These are phyloP conservation scores for Neurospora cerealis DNA, from an alignment of 495 filamentous ascomycete genomes.

Conservation along the genomic window DNA sequence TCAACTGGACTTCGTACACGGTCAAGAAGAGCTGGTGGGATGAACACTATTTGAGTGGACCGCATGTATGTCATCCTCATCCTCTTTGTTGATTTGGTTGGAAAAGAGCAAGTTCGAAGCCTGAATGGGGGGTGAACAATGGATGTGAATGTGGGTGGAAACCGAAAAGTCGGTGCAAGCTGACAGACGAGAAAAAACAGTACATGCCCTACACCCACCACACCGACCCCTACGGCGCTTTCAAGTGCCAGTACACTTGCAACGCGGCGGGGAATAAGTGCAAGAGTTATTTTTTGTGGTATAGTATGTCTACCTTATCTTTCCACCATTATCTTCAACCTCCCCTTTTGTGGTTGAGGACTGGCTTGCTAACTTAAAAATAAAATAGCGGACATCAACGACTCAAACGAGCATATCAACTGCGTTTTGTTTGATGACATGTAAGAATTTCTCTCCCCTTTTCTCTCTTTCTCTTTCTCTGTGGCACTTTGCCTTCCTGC, in stretches of 20 bases:
- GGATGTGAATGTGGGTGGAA: too few species aligned
- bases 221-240: constrained; percentile 17
- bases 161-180: background rate
- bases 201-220: constrained; percentile 9
- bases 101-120: too few species aligned
- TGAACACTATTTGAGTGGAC: constrained; percentile 16
- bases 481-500: background rate
- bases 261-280: constrained; percentile 16
- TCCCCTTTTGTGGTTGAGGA: too few species aligned
- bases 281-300: constrained; percentile 21
- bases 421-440: constrained; percentile 25
- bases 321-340: too few species aligned
- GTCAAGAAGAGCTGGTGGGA: constrained; percentile 12
- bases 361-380: too few species aligned
- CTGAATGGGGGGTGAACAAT: too few species aligned
- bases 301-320: constrained; percentile 6
- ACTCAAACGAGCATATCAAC: constrained; percentile 11
- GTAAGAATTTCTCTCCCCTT: constrained; percentile 7
- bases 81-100: too few species aligned
- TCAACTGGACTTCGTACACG: constrained; percentile 9
- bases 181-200: constrained; percentile 1
- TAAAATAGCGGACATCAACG: constrained; percentile 6
- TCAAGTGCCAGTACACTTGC: constrained; percentile 29
- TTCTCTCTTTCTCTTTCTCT: background rate
- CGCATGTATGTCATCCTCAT: constrained; percentile 4